These are phyloP conservation scores for Xylariaceae sp. DNA, from an alignment of 2,329 filamentous ascomycete species.

Conservation along the genomic window DNA sequence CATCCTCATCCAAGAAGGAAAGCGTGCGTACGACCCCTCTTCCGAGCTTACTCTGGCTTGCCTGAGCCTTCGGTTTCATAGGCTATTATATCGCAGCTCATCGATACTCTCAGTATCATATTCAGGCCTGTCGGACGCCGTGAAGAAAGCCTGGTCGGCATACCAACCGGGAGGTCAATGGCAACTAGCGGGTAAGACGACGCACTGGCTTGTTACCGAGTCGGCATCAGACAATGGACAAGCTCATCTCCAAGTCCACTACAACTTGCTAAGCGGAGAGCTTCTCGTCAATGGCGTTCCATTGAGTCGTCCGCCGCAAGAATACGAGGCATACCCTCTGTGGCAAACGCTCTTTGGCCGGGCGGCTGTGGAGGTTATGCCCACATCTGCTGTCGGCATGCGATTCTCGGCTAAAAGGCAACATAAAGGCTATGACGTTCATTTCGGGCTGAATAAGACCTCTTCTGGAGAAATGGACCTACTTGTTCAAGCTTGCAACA, in stretches of 20 bases:
- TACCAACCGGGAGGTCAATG: constrained; percentile 2
- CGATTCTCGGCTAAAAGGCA: constrained; percentile 36
- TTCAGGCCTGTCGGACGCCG: constrained; percentile 11
- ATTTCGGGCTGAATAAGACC: not conserved
- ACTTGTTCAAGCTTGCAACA: constrained; percentile 6
- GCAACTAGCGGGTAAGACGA: not conserved
- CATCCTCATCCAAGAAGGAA: constrained; percentile 14
- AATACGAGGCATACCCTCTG: constrained; percentile 39
- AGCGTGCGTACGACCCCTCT: not conserved
- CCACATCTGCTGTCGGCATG: constrained; percentile 38
- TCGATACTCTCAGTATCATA: constrained; percentile 1
- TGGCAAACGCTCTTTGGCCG: constrained; percentile 45
- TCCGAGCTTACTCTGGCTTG: constrained; percentile 7
- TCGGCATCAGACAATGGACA: not conserved
- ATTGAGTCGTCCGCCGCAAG: constrained; percentile 42
- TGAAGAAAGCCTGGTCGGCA: constrained; percentile 11
- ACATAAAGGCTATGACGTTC: not conserved
- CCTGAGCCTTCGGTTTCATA: constrained; percentile 8
- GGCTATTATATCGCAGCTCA: constrained; percentile 9
- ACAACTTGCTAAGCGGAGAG: constrained; percentile 48
- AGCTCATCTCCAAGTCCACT: constrained; percentile 35
- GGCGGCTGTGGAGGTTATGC: constrained; percentile 42
- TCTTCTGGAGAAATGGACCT: not conserved
- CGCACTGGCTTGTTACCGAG: constrained; percentile 11
- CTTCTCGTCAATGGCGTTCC: constrained; percentile 51